Evolutionary conservation across 352 stramenopile species (phyloP).

Genomic region (Saprolegnia diclina): DNA sequence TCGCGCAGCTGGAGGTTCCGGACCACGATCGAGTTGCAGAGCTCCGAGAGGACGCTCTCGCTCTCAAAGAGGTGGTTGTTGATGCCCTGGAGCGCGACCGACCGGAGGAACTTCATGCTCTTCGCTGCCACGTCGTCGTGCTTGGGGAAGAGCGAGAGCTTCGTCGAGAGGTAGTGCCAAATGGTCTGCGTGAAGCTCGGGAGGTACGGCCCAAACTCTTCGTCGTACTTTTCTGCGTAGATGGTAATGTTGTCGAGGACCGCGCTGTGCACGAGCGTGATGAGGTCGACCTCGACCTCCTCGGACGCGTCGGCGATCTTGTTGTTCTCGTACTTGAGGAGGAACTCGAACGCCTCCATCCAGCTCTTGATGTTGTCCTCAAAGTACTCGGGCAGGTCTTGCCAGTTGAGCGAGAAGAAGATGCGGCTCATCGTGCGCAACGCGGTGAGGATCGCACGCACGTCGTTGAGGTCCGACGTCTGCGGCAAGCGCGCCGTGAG

Average conservation of each 20-base stretch:
- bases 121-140: constrained; percentile 95
- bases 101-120: constrained; percentile 96
- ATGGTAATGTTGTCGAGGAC: constrained; percentile 98
- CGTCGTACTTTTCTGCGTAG: constrained; percentile 98
- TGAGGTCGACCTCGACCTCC: constrained; percentile 84
- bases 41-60: constrained; percentile 73
- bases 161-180: constrained; percentile 68
- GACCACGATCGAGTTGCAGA: constrained; percentile 96
- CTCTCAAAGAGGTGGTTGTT: constrained; percentile 87
- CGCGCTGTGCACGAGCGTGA: constrained; percentile 91
- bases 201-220: constrained; percentile 96
- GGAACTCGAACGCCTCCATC: constrained; percentile 95
- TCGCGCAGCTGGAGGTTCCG: constrained; percentile 97
- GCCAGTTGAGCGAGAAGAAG: constrained; percentile 98
- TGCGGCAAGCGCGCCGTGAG: constrained; percentile 48
- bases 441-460: constrained; percentile 65
- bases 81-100: constrained; percentile 92
- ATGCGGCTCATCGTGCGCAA: constrained; percentile 94
- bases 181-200: constrained; percentile 90
- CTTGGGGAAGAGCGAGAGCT: constrained; percentile 78
- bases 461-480: constrained; percentile 34
- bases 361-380: constrained; percentile 97
- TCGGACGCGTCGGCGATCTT: constrained; percentile 88
- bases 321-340: constrained; percentile 93
- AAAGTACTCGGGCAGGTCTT: constrained; percentile 98